Conservation (phyloP, 306 rosid genomes). For the Dryas alaskensis region DNA sequence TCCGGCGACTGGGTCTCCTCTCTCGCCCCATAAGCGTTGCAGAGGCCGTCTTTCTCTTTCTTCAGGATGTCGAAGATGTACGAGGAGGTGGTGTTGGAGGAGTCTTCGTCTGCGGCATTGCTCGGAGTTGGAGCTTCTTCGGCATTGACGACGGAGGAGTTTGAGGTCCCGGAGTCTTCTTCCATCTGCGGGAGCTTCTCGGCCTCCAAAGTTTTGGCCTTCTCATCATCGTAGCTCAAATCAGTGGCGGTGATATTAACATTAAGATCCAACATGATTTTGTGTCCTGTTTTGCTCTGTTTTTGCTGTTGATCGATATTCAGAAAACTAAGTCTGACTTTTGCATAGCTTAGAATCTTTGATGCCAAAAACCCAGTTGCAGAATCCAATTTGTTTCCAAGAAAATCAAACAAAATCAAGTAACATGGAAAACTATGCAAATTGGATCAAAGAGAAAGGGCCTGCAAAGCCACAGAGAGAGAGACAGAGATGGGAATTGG, state of each 20-base stretch:
- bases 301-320: background rate
- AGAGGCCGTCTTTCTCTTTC: slow-evolving; percentile 9
- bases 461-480: background rate
- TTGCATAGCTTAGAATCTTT: background rate
- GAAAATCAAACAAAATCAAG: background rate
- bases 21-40: background rate
- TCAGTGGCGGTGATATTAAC: slow-evolving; percentile 16
- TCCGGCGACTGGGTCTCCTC: slow-evolving; percentile 13
- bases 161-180: slow-evolving; percentile 42
- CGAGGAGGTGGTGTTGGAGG: slow-evolving; percentile 29
- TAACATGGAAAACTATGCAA: background rate
- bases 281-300: background rate
- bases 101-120: slow-evolving; percentile 29
- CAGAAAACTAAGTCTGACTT: too few relatives aligned
- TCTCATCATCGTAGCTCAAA: slow-evolving; percentile 8
- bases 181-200: slow-evolving; percentile 16
- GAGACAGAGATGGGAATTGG: background rate
- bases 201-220: slow-evolving; percentile 11
- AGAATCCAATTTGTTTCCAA: background rate
- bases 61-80: slow-evolving; percentile 46
- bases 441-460: too few relatives aligned
- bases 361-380: slow-evolving; percentile 13
- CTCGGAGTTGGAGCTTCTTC: slow-evolving; percentile 30
- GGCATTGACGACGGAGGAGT: slow-evolving; percentile 45
- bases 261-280: slow-evolving; percentile 54